phyloP scores from a whole-genome alignment of 495 filamentous ascomycete genomes.

The Aspergillus avenaceus region DNA sequence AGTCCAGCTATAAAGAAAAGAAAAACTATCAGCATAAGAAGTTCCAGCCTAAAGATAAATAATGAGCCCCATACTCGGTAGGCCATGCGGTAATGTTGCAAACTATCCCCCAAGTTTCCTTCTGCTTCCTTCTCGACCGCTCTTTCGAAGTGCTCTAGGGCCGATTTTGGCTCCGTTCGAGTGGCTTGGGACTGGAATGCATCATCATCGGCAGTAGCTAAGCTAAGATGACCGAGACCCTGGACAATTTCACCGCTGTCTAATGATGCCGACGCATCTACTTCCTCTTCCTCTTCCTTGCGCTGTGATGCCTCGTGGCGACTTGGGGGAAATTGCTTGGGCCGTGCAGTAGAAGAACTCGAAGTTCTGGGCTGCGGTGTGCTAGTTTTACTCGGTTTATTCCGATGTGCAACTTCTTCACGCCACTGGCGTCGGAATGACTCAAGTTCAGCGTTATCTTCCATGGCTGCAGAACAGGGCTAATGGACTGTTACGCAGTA shows the following conservation, averaged over 20 bases:
- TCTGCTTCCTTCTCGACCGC: slow-evolving; percentile 84
- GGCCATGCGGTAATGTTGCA: slow-evolving; percentile 84
- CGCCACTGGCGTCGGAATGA: slow-evolving; percentile 79
- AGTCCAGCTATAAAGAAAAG: slow-evolving; percentile 59
- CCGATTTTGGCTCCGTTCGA: slow-evolving; percentile 61
- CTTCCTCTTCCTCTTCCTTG: slow-evolving; percentile 36
- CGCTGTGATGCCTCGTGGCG: slow-evolving; percentile 30
- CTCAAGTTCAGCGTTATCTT: slow-evolving; percentile 69
- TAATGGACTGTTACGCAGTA: background rate
- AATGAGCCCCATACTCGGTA: slow-evolving; percentile 60
- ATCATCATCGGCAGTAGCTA: slow-evolving; percentile 28
- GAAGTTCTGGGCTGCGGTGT: slow-evolving; percentile 18
- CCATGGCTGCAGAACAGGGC: slow-evolving; percentile 39
- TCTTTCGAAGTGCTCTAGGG: slow-evolving; percentile 88
- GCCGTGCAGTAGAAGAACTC: slow-evolving; percentile 17
- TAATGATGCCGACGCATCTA: slow-evolving; percentile 32
- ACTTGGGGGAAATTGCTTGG: slow-evolving; percentile 28
- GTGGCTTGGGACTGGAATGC: slow-evolving; percentile 21
- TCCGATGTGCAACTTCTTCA: slow-evolving; percentile 67
- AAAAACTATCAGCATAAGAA: slow-evolving; percentile 9
- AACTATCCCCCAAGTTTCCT: slow-evolving; percentile 84
- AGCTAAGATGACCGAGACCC: slow-evolving; percentile 31
- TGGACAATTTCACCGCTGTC: slow-evolving; percentile 39
- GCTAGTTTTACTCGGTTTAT: slow-evolving; percentile 20
- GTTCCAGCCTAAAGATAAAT: background rate